These are phyloP conservation scores for Ceratocystis albifundus DNA, from an alignment of 2,329 filamentous ascomycete species.

Conservation along the genomic window DNA sequence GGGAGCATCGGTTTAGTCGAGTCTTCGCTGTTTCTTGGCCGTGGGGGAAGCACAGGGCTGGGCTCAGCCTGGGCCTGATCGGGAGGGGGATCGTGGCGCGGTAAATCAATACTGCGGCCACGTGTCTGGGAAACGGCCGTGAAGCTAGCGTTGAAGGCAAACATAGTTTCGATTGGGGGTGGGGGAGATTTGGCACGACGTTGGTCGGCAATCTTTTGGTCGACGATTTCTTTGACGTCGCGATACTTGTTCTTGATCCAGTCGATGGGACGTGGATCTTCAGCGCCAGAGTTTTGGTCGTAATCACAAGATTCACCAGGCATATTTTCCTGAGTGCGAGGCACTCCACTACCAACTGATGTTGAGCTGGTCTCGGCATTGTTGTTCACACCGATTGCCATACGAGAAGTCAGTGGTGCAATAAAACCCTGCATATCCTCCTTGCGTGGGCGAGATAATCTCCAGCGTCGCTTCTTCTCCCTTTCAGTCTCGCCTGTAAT, in stretches of 20 bases:
- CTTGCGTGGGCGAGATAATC: slow-evolving; percentile 54
- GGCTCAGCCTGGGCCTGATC: slow-evolving; percentile 10
- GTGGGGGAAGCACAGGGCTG: neutral
- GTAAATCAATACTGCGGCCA: slow-evolving; percentile 28
- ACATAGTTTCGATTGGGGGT: slow-evolving; percentile 15
- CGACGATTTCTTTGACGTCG: slow-evolving; percentile 46
- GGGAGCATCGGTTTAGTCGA: slow-evolving; percentile 1
- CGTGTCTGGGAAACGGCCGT: slow-evolving; percentile 29
- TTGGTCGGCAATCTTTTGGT: slow-evolving; percentile 42
- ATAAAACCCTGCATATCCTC: slow-evolving; percentile 39
- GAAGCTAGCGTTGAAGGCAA: slow-evolving; percentile 15
- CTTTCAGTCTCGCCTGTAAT: slow-evolving; percentile 35
- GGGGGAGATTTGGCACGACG: slow-evolving; percentile 47
- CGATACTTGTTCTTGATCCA: slow-evolving; percentile 52
- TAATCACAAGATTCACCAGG: slow-evolving; percentile 41
- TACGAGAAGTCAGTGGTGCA: slow-evolving; percentile 27
- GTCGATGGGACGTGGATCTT: slow-evolving; percentile 39
- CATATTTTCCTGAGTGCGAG: slow-evolving; percentile 39
- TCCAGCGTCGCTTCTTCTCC: slow-evolving; percentile 59
- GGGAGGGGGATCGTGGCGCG: slow-evolving; percentile 31
- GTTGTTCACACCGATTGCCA: slow-evolving; percentile 48
- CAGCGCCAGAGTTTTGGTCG: slow-evolving; percentile 12
- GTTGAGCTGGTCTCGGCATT: slow-evolving; percentile 55
- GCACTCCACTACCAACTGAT: slow-evolving; percentile 53
- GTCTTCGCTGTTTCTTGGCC: slow-evolving; percentile 12